Conservation (phyloP, 768 basidiomycete species). For the Phaffia australis region DNA sequence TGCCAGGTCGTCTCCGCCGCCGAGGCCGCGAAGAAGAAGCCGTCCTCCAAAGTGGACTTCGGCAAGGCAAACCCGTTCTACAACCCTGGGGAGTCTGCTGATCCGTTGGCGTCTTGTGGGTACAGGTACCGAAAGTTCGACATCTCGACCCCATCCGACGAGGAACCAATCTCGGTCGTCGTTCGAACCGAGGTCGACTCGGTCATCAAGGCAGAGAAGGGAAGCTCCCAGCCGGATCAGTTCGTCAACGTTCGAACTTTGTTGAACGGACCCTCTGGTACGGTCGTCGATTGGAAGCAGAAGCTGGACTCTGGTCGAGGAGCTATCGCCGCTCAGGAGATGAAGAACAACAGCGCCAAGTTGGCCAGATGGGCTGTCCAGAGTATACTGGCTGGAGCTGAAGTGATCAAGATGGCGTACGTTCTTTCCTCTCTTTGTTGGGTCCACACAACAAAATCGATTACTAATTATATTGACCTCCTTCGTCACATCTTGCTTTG, state of each 20-base stretch:
- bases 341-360: constrained; percentile 99
- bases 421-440: constrained; percentile 32
- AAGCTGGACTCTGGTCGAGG: constrained; percentile 93
- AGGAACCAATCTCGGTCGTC: constrained; percentile 59
- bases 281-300: constrained; percentile 94
- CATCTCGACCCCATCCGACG: constrained; percentile 77
- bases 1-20: constrained; percentile 85
- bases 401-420: constrained; percentile 92
- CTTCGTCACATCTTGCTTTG: constrained; percentile 4
- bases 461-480: no score
- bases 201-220: constrained; percentile 52
- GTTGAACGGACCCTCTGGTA: constrained; percentile 50
- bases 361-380: constrained; percentile 96
- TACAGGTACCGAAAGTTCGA: constrained; percentile 95
- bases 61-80: constrained; percentile 87
- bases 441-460: background rate
- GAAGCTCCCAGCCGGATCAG: constrained; percentile 38
- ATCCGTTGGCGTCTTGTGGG: constrained; percentile 88
- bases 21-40: constrained; percentile 35
- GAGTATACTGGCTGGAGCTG: constrained; percentile 86
- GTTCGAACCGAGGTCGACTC: constrained; percentile 96
- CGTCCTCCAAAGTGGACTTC: constrained; percentile 57
- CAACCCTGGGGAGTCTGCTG: constrained; percentile 68
- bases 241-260: constrained; percentile 78
- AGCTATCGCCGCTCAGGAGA: constrained; percentile 95